phyloP scores from a whole-genome alignment of 2,329 filamentous ascomycete species.

The Raffaelea deltoideospora region DNA sequence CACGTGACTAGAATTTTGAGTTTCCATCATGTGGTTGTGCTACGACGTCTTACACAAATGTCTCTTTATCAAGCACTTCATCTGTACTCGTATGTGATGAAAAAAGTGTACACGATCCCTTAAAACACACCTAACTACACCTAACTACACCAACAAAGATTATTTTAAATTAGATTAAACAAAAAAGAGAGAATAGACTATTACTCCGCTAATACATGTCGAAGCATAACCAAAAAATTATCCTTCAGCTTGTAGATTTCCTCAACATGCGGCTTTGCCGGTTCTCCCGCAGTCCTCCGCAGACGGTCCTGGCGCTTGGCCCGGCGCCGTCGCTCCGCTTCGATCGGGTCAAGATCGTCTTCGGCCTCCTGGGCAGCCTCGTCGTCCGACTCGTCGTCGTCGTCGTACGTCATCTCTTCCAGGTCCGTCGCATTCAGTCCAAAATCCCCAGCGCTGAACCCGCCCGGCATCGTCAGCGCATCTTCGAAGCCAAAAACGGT shows the following conservation, averaged over 20 bases:
- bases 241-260: slow-evolving; percentile 71
- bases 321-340: slow-evolving; percentile 66
- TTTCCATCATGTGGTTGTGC: too few species aligned
- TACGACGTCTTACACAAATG: too few species aligned
- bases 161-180: too few species aligned
- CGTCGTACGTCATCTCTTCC: slow-evolving; percentile 70
- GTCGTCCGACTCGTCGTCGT: slow-evolving; percentile 45
- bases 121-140: too few species aligned
- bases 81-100: too few species aligned
- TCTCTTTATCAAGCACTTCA: too few species aligned
- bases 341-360: slow-evolving; percentile 75
- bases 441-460: slow-evolving; percentile 73
- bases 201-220: slow-evolving; percentile 64
- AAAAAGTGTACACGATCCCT: too few species aligned
- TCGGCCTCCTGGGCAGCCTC: slow-evolving; percentile 55
- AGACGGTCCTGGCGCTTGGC: slow-evolving; percentile 67
- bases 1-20: too few species aligned
- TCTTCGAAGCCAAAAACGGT: slow-evolving; percentile 4
- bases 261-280: slow-evolving; percentile 59
- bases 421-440: slow-evolving; percentile 77
- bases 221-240: slow-evolving; percentile 68
- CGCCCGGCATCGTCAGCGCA: slow-evolving; percentile 32
- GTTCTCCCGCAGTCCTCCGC: slow-evolving; percentile 67
- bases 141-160: too few species aligned
- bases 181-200: too few species aligned